Base-by-base conservation (phyloP, 441 rosid genomes). In the Cnidoscolus chayamansa region DNA sequence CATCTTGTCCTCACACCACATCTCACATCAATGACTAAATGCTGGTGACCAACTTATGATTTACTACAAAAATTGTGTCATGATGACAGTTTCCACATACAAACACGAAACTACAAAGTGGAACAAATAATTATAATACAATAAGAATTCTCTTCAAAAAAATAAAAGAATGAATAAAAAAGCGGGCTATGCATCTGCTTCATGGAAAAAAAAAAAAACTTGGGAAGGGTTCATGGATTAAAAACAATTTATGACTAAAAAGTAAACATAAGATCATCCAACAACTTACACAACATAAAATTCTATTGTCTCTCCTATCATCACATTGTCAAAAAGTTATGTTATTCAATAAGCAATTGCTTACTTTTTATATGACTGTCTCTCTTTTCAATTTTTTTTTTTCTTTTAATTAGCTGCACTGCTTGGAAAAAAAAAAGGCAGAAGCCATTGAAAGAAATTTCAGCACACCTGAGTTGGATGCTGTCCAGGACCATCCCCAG, bases 401-500 rank as follows among this genome's bases (percentile, higher is more conserved):
- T 13, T 35, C 48, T 8, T 32, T 53, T 54, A 35, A 30, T 67
- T 31, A 12, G 50, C 3, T n/a, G 12, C 19, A 54, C 10, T 30
- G 25, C 31, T 25, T 51, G 6, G n/a, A 7, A 5, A 60, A 40
- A 40, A 40, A 40, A 40, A 40, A 40, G 45, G 45, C 45, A 59
- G 13, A 70, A 56, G 17, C 13, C n/a, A 3, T 35, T 11, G n/a
- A 30, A 64, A 68, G 45, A 67, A 68, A 37, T 9, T 67, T n/a
- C 13, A 2, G 30, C 77, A 40, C 51, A 93, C 98, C 93, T 95
- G 99, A 60, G 97, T 90, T 19, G 97, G 98, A 82, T 95, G 98
- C 73, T 95, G 94, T 76, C 99, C 99, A 43, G 99, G 99, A 63
- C 99, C 97, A 83, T 95, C 99, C 63, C 99, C 99, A 20, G 98